Base-by-base conservation (phyloP, 2,329 filamentous ascomycete genomes). In the Ophiocordyceps robertsii region DNA sequence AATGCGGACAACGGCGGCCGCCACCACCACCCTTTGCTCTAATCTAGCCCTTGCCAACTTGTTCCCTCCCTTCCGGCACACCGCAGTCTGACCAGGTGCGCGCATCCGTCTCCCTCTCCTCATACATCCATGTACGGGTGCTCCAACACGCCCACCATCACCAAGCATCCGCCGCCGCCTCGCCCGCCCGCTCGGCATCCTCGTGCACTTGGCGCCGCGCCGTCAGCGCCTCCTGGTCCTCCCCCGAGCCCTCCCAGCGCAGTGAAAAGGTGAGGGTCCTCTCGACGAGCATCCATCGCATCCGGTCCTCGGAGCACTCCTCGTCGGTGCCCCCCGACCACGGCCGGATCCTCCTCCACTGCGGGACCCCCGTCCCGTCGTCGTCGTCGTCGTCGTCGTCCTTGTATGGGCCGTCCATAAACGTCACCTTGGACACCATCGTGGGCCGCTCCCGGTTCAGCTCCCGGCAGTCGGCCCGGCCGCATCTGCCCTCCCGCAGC, bases 271-370 rank as follows among this genome's bases (percentile, higher is more conserved):
- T 63, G 29, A 64, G 46, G 33, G 57, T 61, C 14, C 61, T 54
- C 46, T 64, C 61, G 9, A 63, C 60, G 19, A 61, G 49, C 29
- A 61, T 56, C 61, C 61, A 64, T 43, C 61, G 54, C 58, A 62
- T 58, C 37, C 55, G 49, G 42, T 62, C 58, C 43, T 56, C 54
- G 27, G 50, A 53, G 1, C 51, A 14, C 10, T 17, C 33, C 14
- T 14, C 33, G 14, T 36, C 13, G 4, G 33, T 17, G 33, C 51
- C 50, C n/a, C 53, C 48, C 19, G 51, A 48, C 58, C 59, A 62
- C 4, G 59, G 57, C 16, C 54, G 41, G 29, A 64, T 57, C 35
- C 54, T 56, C 39, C 55, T 51, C 60, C 61, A 64, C 13, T 48
- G 43, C 6, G 49, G 35, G 3, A 51, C 24, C 24, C 50, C 33